Base-by-base conservation (phyloP, 371 early-diverging fungal species). In the Saksenaea vasiformis region DNA sequence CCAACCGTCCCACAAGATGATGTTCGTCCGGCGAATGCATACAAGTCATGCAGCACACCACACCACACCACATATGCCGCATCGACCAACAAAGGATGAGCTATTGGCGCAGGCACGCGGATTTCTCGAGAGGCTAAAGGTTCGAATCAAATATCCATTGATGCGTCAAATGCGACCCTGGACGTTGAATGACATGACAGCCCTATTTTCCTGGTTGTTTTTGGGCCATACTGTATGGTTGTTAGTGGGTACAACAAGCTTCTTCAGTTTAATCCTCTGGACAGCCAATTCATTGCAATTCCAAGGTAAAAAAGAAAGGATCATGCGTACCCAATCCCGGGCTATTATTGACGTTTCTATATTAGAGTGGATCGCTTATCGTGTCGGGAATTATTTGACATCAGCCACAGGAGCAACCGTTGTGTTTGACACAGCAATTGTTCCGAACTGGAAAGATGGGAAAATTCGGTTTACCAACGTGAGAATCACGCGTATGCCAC, bases 381-480 rank as follows among this genome's bases (percentile, higher is more conserved):
- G 83, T 34, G 82, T 98, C 27, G 87, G 93, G 27, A 79, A 87
- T 53, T 93, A 92, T 70, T 74, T 98, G 0, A 91, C 94, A 0
- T 83, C 87, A 3, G 85, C 88, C 1, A 93, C 95, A 1, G 97
- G 97, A 0, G 88, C 91, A 37, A 87, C 89, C 2, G 91, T 98
- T 35, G 84, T 84, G 2, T 95, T 97, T 65, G 97, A 95, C 53
- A 90, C 93, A 2, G 95, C 95, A 5, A 94, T 97, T 60, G 85
- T 92, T 5, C 98, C 98, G 4, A 91, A 91, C 39, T 98, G 97
- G 97, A 86, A 91, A 58, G 90, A 90, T 22, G 96, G 97, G 8
- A 87, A 89, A 22, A 96, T 98, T 56, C 80, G 91, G 8, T 84
- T 98, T 34, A 89, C 86, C 54, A 93, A 97, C 68, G 95, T 98